These are phyloP conservation scores for Flaveria robusta DNA, from an alignment of 129 eudicot genomes.

Conservation along the genomic window DNA sequence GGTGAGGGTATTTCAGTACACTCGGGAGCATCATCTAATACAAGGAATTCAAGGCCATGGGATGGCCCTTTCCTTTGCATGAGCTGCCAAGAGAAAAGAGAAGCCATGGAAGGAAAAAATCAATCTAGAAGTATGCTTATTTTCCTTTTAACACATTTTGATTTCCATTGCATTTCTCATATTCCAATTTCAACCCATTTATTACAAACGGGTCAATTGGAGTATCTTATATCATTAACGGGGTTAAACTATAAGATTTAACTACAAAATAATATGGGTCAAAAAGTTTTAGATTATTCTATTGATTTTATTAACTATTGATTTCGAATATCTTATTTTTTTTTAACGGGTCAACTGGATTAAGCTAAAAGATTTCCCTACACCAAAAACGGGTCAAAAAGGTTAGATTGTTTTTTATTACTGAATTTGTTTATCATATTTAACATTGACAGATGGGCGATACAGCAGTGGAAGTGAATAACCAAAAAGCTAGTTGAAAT, in stretches of 20 bases:
- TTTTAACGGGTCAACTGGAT: background rate
- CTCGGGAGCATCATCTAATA: constrained; percentile 38
- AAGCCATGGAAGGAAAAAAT: constrained; percentile 97
- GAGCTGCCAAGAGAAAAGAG: constrained; percentile 90
- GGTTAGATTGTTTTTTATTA: background rate
- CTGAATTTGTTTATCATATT: background rate
- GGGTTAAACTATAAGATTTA: background rate
- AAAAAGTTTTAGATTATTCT: background rate
- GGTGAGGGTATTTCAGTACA: constrained; percentile 96
- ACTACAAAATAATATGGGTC: background rate
- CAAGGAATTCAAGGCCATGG: constrained; percentile 81
- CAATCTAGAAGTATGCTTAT: constrained; percentile 56
- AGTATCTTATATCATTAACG: background rate
- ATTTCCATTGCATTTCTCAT: background rate
- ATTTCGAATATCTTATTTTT: background rate
- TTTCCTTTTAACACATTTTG: background rate
- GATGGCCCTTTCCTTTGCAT: constrained; percentile 97
- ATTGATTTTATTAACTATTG: background rate
- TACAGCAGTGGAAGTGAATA: constrained; percentile 80
- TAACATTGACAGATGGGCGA: constrained; percentile 56
- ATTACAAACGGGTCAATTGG: background rate
- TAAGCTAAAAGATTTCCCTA: background rate
- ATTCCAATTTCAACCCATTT: background rate
- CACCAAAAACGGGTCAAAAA: background rate
- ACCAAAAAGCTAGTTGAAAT: constrained; percentile 16